Evolutionary conservation across 192 early-diverging fungal species (phyloP).

Genomic region (Chytriomyces sp.): DNA sequence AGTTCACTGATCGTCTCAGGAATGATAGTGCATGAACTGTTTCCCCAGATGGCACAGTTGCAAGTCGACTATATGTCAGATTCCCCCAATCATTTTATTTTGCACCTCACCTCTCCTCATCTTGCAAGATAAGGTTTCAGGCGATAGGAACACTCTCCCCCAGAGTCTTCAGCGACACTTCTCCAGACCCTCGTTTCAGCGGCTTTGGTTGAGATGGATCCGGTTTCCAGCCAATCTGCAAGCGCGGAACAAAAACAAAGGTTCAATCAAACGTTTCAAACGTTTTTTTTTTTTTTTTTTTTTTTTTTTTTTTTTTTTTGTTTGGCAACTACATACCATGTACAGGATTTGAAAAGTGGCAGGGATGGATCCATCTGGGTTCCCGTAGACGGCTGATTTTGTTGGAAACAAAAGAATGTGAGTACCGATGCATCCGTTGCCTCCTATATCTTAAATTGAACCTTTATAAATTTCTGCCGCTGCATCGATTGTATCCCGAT

Average conservation of each 20-base stretch:
- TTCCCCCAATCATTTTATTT: neutral
- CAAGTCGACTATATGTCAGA: neutral
- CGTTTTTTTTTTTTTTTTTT: too few relatives aligned
- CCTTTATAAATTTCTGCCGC: slow-evolving; percentile 87
- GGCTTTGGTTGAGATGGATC: slow-evolving; percentile 83
- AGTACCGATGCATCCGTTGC: neutral
- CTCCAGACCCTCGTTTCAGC: slow-evolving; percentile 76
- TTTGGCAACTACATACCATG: slow-evolving; percentile 40
- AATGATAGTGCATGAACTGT: neutral
- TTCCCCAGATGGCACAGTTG: neutral
- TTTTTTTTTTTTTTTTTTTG: too few relatives aligned
- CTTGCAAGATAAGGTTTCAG: neutral
- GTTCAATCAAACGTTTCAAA: neutral
- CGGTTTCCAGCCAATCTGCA: slow-evolving; percentile 94
- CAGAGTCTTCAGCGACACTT: slow-evolving; percentile 73
- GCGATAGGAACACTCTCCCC: slow-evolving; percentile 3
- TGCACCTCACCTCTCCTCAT: too few relatives aligned
- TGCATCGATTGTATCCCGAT: slow-evolving; percentile 83
- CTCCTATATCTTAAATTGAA: slow-evolving; percentile 14
- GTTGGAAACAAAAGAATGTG: neutral
- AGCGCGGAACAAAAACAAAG: neutral
- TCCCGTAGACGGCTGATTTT: slow-evolving; percentile 79
- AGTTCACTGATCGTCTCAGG: neutral
- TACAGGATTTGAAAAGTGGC: slow-evolving; percentile 84
- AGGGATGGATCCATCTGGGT: slow-evolving; percentile 84